These are phyloP conservation scores for Annulohypoxylon nitens DNA, from an alignment of 495 filamentous ascomycete species.

Conservation along the genomic window DNA sequence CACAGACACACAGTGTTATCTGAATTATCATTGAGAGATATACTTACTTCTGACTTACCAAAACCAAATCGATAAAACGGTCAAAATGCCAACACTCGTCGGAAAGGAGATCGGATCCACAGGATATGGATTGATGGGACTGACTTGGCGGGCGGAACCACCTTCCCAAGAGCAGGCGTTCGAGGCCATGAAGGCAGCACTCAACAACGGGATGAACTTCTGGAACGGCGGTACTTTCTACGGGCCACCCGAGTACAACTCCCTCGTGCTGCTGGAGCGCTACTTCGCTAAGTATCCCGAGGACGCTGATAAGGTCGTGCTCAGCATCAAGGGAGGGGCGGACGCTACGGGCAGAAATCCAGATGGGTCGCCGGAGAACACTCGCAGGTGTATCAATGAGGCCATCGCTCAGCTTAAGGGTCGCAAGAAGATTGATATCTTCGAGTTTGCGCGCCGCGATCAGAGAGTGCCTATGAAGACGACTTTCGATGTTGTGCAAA, in stretches of 20 bases:
- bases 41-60: neutral
- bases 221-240: slow-evolving; percentile 90
- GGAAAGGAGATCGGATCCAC: slow-evolving; percentile 67
- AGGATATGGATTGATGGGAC: slow-evolving; percentile 73
- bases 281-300: slow-evolving; percentile 78
- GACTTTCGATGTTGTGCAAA: slow-evolving; percentile 66
- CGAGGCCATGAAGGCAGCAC: slow-evolving; percentile 73
- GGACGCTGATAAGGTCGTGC: slow-evolving; percentile 73
- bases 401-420: slow-evolving; percentile 72
- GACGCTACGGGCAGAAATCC: slow-evolving; percentile 53
- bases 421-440: slow-evolving; percentile 86
- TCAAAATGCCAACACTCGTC: slow-evolving; percentile 63
- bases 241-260: slow-evolving; percentile 77
- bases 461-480: slow-evolving; percentile 63
- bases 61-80: slow-evolving; percentile 17
- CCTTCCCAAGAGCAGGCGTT: slow-evolving; percentile 72
- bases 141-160: slow-evolving; percentile 78
- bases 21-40: neutral
- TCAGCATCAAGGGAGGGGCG: slow-evolving; percentile 74
- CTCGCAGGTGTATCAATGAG: slow-evolving; percentile 76
- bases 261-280: slow-evolving; percentile 70
- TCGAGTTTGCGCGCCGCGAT: slow-evolving; percentile 82
- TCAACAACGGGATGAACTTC: slow-evolving; percentile 74
- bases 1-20: neutral
- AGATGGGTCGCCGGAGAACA: slow-evolving; percentile 72